Base-by-base conservation (phyloP, 495 filamentous ascomycete genomes). In the Penicillium malachiteum region DNA sequence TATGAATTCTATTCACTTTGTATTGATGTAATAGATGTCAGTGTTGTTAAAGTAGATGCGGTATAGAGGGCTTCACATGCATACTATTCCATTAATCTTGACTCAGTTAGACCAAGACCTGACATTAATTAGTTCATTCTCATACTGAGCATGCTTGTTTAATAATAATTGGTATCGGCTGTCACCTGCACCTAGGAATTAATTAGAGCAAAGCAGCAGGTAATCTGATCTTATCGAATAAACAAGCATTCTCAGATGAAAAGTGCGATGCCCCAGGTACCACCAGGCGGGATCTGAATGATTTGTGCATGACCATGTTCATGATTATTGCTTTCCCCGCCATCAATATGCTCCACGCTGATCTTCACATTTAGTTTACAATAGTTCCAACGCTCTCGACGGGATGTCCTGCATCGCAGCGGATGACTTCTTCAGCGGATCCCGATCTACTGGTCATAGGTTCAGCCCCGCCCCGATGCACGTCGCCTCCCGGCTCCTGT, bases 361-460 rank as follows among this genome's bases (percentile, higher is more conserved):
- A 21, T 10, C 18, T 44, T 21, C 18, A n/a, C n/a, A n/a, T n/a
- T 18, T 44, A 31, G 40, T 18, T 6, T 14, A 26, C 21, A 26
- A 26, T 45, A 39, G 50, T 37, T 41, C 17, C 44, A 30, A 45
- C 11, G 40, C 37, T 52, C 21, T 38, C 30, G 48, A 42, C 21
- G n/a, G 45, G 42, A 41, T 47, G 49, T 12, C 30, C 51, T 54
- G 44, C 44, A 58, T 14, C 7, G 40, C 33, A 55, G 32, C 51
- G 21, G 16, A 50, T 56, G 53, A 47, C 39, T 45, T 31, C 7
- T 43, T 32, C 41, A 18, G 6, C 17, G 14, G 21, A 52, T 59
- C 43, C 52, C 47, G 54, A 54, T 53, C 38, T 42, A 39, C 44
- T 5, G 33, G 56, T 60, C 57, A 66, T 56, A 54, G 52, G 60